These are phyloP conservation scores for Bodo saltans DNA, from an alignment of 78 protist genomes.

Conservation along the genomic window DNA sequence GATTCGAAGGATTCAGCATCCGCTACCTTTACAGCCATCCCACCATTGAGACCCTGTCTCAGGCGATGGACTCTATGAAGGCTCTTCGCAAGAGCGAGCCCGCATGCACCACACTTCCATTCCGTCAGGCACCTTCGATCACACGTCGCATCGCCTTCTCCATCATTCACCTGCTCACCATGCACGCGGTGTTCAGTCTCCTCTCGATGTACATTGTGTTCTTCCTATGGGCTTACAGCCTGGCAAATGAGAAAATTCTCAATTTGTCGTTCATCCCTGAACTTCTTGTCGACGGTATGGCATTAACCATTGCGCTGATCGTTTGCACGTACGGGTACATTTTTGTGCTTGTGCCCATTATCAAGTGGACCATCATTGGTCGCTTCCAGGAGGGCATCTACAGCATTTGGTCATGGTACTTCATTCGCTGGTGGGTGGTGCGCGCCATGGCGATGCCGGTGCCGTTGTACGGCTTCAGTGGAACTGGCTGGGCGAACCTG, in stretches of 20 bases:
- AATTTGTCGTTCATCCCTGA: background rate
- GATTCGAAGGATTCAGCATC: background rate
- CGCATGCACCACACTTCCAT: background rate
- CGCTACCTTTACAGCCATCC: background rate
- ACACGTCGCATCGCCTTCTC: background rate
- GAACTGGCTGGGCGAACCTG: background rate
- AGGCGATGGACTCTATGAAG: background rate
- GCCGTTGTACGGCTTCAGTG: background rate
- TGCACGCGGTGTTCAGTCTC: no score
- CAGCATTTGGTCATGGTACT: background rate
- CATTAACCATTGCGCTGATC: background rate
- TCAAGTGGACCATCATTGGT: background rate
- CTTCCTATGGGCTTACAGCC: background rate
- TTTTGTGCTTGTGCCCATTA: background rate
- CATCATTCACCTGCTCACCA: background rate
- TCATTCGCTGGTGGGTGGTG: background rate
- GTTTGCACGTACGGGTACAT: background rate
- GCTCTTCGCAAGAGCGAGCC: background rate
- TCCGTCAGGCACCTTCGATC: background rate
- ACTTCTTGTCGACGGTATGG: background rate
- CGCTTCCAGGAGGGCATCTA: background rate
- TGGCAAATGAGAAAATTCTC: background rate
- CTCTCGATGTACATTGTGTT: background rate
- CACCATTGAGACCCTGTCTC: background rate
- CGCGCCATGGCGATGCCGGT: background rate